A percentile compares a stretch with the other conserved stretches of the same genome.
phyloP scores from a whole-genome alignment of 1,284 basidiomycete species.

The Malassezia vespertilionis region DNA sequence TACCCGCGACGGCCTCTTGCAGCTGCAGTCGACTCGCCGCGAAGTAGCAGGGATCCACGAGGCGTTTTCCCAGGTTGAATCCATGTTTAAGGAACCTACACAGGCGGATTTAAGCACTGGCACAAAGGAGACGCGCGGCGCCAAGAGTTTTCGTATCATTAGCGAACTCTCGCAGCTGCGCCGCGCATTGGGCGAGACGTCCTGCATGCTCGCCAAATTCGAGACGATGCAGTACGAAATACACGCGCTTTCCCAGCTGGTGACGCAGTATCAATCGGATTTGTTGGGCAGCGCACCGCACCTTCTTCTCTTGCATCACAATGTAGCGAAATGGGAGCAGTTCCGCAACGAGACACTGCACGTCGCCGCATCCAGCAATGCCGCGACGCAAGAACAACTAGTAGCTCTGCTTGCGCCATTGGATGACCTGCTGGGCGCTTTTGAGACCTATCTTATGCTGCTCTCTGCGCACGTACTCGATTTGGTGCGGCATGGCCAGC shows the following conservation, averaged over 20 bases:
- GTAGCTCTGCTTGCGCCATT: slow-evolving; percentile 76
- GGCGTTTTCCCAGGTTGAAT: slow-evolving; percentile 79
- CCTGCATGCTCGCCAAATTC: slow-evolving; percentile 86
- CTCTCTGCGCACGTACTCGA: slow-evolving; percentile 68
- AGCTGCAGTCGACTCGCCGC: slow-evolving; percentile 67
- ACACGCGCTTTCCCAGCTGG: slow-evolving; percentile 64
- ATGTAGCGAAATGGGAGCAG: slow-evolving; percentile 73
- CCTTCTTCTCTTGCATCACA: slow-evolving; percentile 78
- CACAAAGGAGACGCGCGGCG: slow-evolving; percentile 18
- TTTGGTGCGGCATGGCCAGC: slow-evolving; percentile 62
- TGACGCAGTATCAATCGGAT: slow-evolving; percentile 64
- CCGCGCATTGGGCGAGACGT: slow-evolving; percentile 84
- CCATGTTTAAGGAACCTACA: slow-evolving; percentile 49
- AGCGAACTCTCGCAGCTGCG: slow-evolving; percentile 78
- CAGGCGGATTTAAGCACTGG: slow-evolving; percentile 13
- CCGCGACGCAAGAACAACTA: slow-evolving; percentile 60
- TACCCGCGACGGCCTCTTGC: slow-evolving; percentile 75
- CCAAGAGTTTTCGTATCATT: slow-evolving; percentile 32
- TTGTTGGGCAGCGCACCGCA: slow-evolving; percentile 69
- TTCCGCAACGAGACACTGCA: slow-evolving; percentile 62
- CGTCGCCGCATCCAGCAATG: slow-evolving; percentile 54
- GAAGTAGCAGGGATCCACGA: slow-evolving; percentile 80
- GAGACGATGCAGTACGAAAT: slow-evolving; percentile 77
- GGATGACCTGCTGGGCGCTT: slow-evolving; percentile 66
- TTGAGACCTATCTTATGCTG: slow-evolving; percentile 75